These are phyloP conservation scores for Ophiocytium majus DNA, from an alignment of 352 stramenopile species.

Conservation along the genomic window DNA sequence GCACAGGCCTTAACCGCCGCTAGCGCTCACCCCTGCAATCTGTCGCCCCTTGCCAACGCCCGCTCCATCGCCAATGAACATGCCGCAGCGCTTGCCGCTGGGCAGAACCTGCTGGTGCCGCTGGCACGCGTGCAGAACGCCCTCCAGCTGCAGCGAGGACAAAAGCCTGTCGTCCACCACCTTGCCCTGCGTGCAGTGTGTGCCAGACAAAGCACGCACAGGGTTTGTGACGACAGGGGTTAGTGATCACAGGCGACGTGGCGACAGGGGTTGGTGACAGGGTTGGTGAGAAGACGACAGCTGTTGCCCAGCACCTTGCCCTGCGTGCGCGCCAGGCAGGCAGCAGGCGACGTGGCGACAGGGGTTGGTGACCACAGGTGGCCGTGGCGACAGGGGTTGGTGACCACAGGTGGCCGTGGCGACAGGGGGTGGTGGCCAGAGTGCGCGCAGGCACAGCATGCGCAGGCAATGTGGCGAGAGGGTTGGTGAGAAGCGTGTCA, in stretches of 20 bases:
- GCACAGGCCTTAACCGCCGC: too few species aligned
- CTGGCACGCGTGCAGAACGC: conserved; percentile 47
- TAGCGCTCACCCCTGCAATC: conserved; percentile 26
- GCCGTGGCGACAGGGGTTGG: too few species aligned
- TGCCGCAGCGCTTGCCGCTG: conserved; percentile 36
- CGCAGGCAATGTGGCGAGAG: too few species aligned
- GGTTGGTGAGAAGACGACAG: background rate
- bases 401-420: too few species aligned
- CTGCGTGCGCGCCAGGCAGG: background rate
- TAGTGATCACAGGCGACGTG: background rate
- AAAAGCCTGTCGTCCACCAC: background rate
- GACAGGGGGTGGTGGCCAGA: too few species aligned
- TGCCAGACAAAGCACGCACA: too few species aligned
- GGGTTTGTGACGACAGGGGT: background rate
- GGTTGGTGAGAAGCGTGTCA: too few species aligned
- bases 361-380: background rate
- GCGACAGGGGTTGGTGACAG: background rate
- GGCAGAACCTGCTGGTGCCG: conserved; percentile 37
- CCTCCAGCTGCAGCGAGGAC: background rate
- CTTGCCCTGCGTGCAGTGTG: background rate
- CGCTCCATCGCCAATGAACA: conserved; percentile 53
- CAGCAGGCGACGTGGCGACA: background rate
- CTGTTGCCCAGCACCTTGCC: background rate
- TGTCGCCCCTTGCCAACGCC: conserved; percentile 50
- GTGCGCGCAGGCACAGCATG: too few species aligned